Evolutionary conservation across 192 early-diverging fungal genomes (phyloP), one percentile per base, ranked within the genome.

Genomic region (Globomyces pollinis-pini): DNA sequence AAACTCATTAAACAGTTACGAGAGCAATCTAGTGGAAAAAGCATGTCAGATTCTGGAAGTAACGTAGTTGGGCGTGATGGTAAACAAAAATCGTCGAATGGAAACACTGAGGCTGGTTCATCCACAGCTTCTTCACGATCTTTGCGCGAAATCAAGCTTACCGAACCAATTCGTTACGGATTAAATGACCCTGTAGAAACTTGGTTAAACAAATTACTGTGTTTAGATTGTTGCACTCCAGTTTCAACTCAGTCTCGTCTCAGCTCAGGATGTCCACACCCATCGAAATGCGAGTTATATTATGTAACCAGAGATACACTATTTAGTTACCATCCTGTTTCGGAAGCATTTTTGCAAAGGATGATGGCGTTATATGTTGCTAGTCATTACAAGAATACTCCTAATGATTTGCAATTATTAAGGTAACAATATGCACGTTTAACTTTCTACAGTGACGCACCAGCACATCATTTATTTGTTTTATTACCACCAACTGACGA

Each of bases 331-430:
- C 96, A 99, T 67, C 92, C 94, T 7, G 94, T 94, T 5, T 88
- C 86, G 11, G 96, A 99, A 67, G 85, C 88, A 1, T 99, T 99
- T 69, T 70, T 99, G 75, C 96, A 96, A 72, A 87, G 87, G 42
- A 96, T 99, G 86, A 94, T 99, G 91, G 80, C 86, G 2, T 70
- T 99, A 30, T 99, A 97, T 60, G 94, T 97, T 26, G 91, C 96
- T 20, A 92, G 90, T 70, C 96, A 99, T 71, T 99, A 99, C 85
- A 99, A 99, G 72, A 99, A 99, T 75, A 89, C 88, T 34, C 96
- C 96, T 29, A 95, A 99, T 69, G 96, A 99, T 64, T 71, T 99
- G 66, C 94, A 97, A 72, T 75, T 99, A 52, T 80, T 99, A 76
- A 93, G 88, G 68, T 72, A 39, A 2, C 32, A 21, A n/a, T 58